Evolutionary conservation across 805 yeast genomes (phyloP).

Genomic region (Lipomyces japonicus): DNA sequence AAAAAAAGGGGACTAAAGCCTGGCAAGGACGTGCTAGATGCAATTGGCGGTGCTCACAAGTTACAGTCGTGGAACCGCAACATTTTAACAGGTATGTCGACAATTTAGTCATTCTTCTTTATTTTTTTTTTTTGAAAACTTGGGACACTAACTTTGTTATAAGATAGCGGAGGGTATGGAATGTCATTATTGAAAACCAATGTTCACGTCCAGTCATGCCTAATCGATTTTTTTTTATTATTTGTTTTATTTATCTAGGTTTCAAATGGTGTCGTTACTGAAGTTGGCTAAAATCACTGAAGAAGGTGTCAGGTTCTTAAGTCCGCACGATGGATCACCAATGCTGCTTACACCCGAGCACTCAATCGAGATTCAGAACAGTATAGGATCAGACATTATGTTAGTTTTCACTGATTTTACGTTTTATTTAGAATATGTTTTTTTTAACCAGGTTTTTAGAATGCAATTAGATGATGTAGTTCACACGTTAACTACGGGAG

Average conservation of each 20-base stretch:
- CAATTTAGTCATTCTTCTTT: background rate
- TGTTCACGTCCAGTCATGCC: too few species aligned
- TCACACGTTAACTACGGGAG: conserved; percentile 44
- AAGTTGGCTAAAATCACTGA: conserved; percentile 47
- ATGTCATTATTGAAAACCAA: too few species aligned
- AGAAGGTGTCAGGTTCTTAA: conserved; percentile 45
- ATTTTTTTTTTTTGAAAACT: background rate
- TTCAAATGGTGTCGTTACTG: conserved; percentile 46
- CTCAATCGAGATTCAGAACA: conserved; percentile 45
- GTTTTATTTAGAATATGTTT: background rate
- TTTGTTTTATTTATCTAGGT: conserved; percentile 22
- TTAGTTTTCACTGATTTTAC: background rate
- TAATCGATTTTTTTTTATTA: background rate
- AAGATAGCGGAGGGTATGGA: conserved; percentile 42
- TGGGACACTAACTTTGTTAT: too few species aligned
- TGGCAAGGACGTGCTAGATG: conserved; percentile 43
- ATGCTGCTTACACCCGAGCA: conserved; percentile 48
- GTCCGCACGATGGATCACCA: conserved; percentile 47
- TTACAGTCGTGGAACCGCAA: conserved; percentile 44
- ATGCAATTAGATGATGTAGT: conserved; percentile 49
- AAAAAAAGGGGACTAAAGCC: conserved; percentile 42
- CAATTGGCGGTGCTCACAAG: conserved; percentile 45
- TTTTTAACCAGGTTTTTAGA: conserved; percentile 4
- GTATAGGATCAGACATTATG: conserved; percentile 47
- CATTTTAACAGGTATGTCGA: conserved; percentile 37